These are phyloP conservation scores for Penicillium malachiteum DNA, from an alignment of 495 filamentous ascomycete genomes.

Conservation along the genomic window DNA sequence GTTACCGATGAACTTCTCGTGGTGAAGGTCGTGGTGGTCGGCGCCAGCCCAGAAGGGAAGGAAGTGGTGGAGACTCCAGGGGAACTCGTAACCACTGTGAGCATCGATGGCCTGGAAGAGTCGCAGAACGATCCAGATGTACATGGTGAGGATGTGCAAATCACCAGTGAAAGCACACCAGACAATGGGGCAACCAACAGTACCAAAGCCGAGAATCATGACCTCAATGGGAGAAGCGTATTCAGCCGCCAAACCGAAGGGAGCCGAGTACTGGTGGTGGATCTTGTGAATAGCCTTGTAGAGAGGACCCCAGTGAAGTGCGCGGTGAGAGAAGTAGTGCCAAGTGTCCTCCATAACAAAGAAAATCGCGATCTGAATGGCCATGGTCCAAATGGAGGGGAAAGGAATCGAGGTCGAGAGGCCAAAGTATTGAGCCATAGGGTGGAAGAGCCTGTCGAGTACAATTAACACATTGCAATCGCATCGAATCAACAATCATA, in stretches of 20 bases:
- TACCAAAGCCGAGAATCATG: slow-evolving; percentile 93
- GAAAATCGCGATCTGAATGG: slow-evolving; percentile 88
- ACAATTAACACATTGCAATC: background rate
- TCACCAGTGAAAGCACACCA: slow-evolving; percentile 83
- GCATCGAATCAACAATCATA: no score
- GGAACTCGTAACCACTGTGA: slow-evolving; percentile 96
- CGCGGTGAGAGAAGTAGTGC: slow-evolving; percentile 97
- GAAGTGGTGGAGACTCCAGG: slow-evolving; percentile 93
- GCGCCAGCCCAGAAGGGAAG: slow-evolving; percentile 98
- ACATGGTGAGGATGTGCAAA: slow-evolving; percentile 95
- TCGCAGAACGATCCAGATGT: slow-evolving; percentile 89
- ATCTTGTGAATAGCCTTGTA: slow-evolving; percentile 98
- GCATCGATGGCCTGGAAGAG: slow-evolving; percentile 98
- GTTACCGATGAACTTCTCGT: slow-evolving; percentile 97
- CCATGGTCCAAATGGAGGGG: slow-evolving; percentile 79
- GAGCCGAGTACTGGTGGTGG: slow-evolving; percentile 96
- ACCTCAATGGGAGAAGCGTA: slow-evolving; percentile 98
- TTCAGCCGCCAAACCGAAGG: slow-evolving; percentile 94
- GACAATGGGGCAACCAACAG: slow-evolving; percentile 77
- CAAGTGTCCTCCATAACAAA: slow-evolving; percentile 96
- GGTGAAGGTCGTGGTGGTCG: slow-evolving; percentile 93
- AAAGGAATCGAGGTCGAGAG: slow-evolving; percentile 88
- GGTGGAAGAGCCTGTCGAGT: slow-evolving; percentile 78
- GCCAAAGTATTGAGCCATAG: slow-evolving; percentile 92
- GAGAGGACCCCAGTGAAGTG: slow-evolving; percentile 90